Evolutionary conservation across 495 filamentous ascomycete genomes (phyloP).

Genomic region (Podospora anserina): DNA sequence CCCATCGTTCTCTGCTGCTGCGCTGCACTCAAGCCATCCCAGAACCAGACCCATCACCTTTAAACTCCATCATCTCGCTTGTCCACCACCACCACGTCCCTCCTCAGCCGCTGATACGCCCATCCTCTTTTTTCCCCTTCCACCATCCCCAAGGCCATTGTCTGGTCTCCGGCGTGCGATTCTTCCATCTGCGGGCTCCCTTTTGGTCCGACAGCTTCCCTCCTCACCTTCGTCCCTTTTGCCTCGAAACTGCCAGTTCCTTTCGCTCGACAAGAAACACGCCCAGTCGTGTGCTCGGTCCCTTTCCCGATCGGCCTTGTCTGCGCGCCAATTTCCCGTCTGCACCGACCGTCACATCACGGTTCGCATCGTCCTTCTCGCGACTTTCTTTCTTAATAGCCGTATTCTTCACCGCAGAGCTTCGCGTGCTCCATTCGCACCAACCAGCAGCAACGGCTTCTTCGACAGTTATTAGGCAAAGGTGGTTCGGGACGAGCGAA

Average conservation of each 20-base stretch:
- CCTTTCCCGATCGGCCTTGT: conserved; percentile 23
- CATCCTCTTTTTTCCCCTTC: conserved; percentile 23
- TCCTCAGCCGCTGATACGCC: conserved; percentile 35
- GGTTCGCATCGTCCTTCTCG: conserved; percentile 17
- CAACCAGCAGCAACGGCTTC: conserved; percentile 8
- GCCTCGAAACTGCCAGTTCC: conserved; percentile 9
- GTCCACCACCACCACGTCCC: conserved; percentile 34
- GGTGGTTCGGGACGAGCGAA: conserved; percentile 21
- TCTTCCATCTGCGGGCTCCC: conserved; percentile 23
- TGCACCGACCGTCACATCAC: conserved; percentile 21
- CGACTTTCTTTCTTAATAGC: conserved; percentile 13
- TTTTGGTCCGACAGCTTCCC: conserved; percentile 16
- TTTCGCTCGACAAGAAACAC: conserved; percentile 14
- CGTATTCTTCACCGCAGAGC: neutral
- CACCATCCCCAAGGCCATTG: conserved; percentile 30
- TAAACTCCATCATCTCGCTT: conserved; percentile 51
- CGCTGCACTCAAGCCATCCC: conserved; percentile 32
- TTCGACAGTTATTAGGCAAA: conserved; percentile 10
- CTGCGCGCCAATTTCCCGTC: conserved; percentile 33
- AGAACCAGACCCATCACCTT: conserved; percentile 41
- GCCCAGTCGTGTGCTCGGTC: conserved; percentile 27
- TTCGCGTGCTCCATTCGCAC: conserved; percentile 13
- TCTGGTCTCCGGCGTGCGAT: conserved; percentile 23
- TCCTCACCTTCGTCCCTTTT: conserved; percentile 20
- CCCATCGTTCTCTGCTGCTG: conserved; percentile 29